Evolutionary conservation across 139 green algal genomes (phyloP), one percentile per base, ranked within the genome.

Genomic region (Coelastrella sp.): DNA sequence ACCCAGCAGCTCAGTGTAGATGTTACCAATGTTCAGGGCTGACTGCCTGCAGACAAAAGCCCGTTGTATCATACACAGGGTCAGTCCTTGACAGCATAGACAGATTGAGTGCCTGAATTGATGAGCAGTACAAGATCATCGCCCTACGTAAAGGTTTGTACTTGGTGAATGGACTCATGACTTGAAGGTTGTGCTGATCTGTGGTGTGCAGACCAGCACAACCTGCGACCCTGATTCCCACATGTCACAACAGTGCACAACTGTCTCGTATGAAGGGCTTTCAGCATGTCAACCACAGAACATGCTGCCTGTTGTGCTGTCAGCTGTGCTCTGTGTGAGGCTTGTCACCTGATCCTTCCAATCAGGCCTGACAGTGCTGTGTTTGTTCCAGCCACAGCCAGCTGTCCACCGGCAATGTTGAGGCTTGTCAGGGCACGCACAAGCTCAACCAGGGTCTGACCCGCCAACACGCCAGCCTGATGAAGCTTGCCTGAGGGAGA

Each of bases 391-490:
- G 72, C 85, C 11, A 35, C 85, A 63, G 85, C 73, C 12, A 84
- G 20, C 7, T 90, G 82, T 25, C n/a, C 82, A n/a, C 85, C 85
- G 27, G 85, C 85, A 49, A 90, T 84, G 27, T 90, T 20, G n/a
- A 90, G 85, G 57, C 72, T 84, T 58, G 82, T 90, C 49, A 90
- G 61, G 4, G 85, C 74, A 11, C 59, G 24, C 6, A 90, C 57
- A 27, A 90, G 35, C 11, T 90, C 85, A 19, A 84, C 74, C 70
- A 90, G 24, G 22, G 74, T 25, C 15, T 84, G 15, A 27, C 60
- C 74, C 60, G 57, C 72, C 68, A 76, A 19, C 15, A 24, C 19
- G 7, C 17, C 68, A 76, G 68, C 17, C 15, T 24, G n/a, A 19
- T 76, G 68, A 15, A 76, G 63, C 35, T 49, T 49, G 35, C 35